Conservation (phyloP, 148 eudicot species). For the Arbutus unedo region DNA sequence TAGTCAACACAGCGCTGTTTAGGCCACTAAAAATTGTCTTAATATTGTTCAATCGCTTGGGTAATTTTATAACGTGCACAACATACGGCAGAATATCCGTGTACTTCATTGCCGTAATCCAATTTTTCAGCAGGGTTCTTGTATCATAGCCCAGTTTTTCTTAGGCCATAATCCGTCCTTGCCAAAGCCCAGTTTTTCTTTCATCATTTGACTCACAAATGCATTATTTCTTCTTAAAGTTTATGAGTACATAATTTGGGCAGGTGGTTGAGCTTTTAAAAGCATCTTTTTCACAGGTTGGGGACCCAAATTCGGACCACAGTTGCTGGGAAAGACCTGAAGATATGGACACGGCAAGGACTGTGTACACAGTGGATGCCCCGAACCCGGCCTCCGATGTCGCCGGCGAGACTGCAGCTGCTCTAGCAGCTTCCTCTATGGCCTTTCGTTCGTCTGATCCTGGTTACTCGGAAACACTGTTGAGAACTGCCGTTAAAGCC, state of each 20-base stretch:
- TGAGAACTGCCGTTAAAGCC: slow-evolving; percentile 42
- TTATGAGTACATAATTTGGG: background rate
- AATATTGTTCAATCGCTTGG: too few species aligned
- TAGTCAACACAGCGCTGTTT: too few species aligned
- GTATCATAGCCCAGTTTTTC: too few species aligned
- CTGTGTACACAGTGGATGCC: slow-evolving; percentile 67
- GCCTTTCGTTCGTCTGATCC: slow-evolving; percentile 76
- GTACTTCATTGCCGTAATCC: too few species aligned
- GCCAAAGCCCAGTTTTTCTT: background rate
- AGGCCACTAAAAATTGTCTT: too few species aligned
- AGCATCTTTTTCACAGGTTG: slow-evolving; percentile 41
- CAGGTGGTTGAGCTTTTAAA: background rate
- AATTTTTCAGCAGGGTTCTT: too few species aligned
- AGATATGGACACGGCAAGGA: slow-evolving; percentile 84
- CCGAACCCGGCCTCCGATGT: slow-evolving; percentile 92
- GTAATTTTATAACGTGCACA: too few species aligned
- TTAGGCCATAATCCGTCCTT: too few species aligned
- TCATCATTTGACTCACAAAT: background rate
- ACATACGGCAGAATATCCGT: too few species aligned
- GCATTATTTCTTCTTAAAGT: too few species aligned
- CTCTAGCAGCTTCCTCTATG: slow-evolving; percentile 84
- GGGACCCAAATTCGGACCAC: slow-evolving; percentile 78
- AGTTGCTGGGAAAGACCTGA: slow-evolving; percentile 67
- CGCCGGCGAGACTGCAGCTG: slow-evolving; percentile 93
- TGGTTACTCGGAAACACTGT: slow-evolving; percentile 59